Evolutionary conservation across 805 yeast species (phyloP), one percentile per base, ranked within the genome.

Genomic region (Candida boleticola): DNA sequence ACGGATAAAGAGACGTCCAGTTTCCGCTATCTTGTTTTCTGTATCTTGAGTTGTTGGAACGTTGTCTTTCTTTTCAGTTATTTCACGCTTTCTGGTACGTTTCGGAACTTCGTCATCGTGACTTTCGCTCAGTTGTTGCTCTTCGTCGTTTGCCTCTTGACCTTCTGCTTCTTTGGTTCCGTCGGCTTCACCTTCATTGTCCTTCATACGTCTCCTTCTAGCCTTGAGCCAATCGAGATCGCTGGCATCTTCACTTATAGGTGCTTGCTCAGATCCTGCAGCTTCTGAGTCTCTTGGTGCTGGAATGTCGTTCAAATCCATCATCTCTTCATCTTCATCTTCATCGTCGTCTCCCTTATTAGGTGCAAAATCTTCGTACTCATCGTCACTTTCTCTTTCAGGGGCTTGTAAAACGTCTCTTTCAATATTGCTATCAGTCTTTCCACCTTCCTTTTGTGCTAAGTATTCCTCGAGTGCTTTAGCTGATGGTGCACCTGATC

Each of bases 211-310:
- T 18, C 74, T 78, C 61, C 93, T 77, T 60, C 86, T 80, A 51
- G 75, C 77, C 54, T 82, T 80, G 46, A 90, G 74, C 98, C 98
- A 90, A 43, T 90, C 96, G 40, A 86, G 63, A 66, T 90, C 96
- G 11, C 89, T 75, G 11, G 85, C 73, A 11, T 53, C 64, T 43
- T 74, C 79, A 51, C 51, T 7, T 45, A 57, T 10, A 46, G 53
- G 18, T 43, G 54, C 44, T 37, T 46, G 51, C 49, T 43, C 39
- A 32, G 40, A 61, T 25, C 52, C 57, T 4, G 55, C 59, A 4
- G 52, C 57, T 1, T 53, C 60, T 4, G 47, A 58, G 3, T 47
- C 48, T 3, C 48, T 57, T 2, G 48, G 42, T 41, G 46, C 34
- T 10, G 45, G 30, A 5, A 56, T 31, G 9, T 47, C 61, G 51